Base-by-base conservation (phyloP, 2,329 filamentous ascomycete species). In the Calonectria hawksworthii region DNA sequence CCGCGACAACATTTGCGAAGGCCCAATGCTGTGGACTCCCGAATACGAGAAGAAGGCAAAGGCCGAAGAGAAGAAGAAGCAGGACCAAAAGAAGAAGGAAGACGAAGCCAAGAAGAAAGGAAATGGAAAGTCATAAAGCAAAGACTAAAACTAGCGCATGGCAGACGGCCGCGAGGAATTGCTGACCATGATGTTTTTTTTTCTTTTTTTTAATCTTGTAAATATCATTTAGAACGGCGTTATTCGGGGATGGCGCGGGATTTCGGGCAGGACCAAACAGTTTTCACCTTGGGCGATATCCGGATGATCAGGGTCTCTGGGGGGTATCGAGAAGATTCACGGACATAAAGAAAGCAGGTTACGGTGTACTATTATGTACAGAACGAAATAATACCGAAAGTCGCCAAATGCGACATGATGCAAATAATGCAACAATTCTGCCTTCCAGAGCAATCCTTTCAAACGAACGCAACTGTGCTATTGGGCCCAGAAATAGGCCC, bases 1-100 rank as follows among this genome's bases (percentile, higher is more conserved):
- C 0, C 83, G 86, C 47, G 89, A 92, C 77, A 86, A 85, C 28
- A 86, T 90, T 21, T 92, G 90, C 74, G 65, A 71, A 11, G 68
- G 73, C 0, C 80, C 80, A 9, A 83, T 84, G 81, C 69, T 84
- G 4, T 84, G 83, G 83, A 75, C 71, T 5, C 81, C 79, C 2
- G 70, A 74, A 2, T 74, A 79, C 10, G 71, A 76, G n/a, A 77
- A 56, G 21, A 18, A 34, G 26, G 56, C 32, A 54, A 54, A 64
- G 30, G 56, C 61, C 16, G 23, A 38, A 16, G 28, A 47, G 47
- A 65, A 65, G 47, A 36, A 70, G 34, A n/a, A 70, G 32, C 30
- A 70, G 26, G 32, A 44, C 11, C 18, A 70, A 18, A 54, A 52
- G 23, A 70, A 52, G 56, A 21, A 56, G 16, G 23, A 68, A 38